phyloP scores from a whole-genome alignment of 2,329 filamentous ascomycete genomes.

The Lojkania enalia region DNA sequence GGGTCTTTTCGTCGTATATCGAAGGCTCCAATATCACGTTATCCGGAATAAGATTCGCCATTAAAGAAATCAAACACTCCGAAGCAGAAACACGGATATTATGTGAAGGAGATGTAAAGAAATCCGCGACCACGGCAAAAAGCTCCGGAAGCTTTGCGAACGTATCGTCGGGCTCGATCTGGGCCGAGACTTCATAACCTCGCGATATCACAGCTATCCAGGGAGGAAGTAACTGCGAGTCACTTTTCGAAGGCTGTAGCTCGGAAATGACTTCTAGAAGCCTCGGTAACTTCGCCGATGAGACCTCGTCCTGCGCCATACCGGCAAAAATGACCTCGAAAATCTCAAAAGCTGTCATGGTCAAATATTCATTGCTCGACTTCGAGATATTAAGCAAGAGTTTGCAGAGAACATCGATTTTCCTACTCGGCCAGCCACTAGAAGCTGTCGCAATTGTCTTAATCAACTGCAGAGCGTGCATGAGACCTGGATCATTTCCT shows the following conservation, averaged over 20 bases:
- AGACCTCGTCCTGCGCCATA: constrained; percentile 77
- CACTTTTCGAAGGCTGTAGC: constrained; percentile 86
- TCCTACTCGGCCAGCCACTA: constrained; percentile 93
- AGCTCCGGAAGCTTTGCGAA: constrained; percentile 87
- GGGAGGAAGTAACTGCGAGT: constrained; percentile 89
- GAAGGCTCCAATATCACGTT: constrained; percentile 85
- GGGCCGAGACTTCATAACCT: constrained; percentile 90
- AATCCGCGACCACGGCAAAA: constrained; percentile 77
- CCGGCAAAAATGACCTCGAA: constrained; percentile 96
- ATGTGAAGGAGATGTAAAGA: constrained; percentile 83
- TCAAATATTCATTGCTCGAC: constrained; percentile 92
- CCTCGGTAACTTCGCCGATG: constrained; percentile 84
- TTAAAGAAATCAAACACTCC: constrained; percentile 90
- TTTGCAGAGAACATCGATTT: constrained; percentile 91
- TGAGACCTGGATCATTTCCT: constrained; percentile 77
- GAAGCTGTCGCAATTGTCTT: constrained; percentile 86
- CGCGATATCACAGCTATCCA: constrained; percentile 96
- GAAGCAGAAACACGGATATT: constrained; percentile 95
- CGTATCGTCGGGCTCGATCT: constrained; percentile 85
- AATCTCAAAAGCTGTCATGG: constrained; percentile 93
- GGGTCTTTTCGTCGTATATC: constrained; percentile 85
- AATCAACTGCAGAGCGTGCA: constrained; percentile 88
- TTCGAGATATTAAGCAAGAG: constrained; percentile 84
- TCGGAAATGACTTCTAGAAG: constrained; percentile 91
- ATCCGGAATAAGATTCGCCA: constrained; percentile 85